Conservation (phyloP, 139 green algal species). For the Chlorella sp. region DNA sequence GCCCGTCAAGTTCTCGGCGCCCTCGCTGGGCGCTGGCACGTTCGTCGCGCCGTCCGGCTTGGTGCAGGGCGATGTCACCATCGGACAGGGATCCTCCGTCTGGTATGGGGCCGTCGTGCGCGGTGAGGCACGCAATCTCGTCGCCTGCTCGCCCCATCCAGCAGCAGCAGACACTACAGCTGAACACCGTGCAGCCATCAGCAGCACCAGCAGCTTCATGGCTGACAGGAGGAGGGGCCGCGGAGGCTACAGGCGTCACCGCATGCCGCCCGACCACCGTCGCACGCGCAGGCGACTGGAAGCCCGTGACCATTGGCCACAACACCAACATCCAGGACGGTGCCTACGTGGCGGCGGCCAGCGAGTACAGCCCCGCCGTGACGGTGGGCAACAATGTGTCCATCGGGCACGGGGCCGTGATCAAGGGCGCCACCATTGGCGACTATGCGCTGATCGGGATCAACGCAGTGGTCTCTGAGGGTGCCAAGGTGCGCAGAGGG, state of each 20-base stretch:
- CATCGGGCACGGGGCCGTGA: conserved; percentile 67
- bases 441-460: conserved; percentile 92
- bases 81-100: conserved; percentile 76
- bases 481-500: conserved; percentile 32
- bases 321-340: conserved; percentile 94
- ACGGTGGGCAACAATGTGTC: conserved; percentile 86
- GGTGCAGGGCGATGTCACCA: conserved; percentile 77
- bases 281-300: conserved; percentile 66
- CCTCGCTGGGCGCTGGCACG: conserved; percentile 42
- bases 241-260: too few species aligned
- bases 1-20: conserved; percentile 33
- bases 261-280: too few species aligned
- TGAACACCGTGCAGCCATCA: too few species aligned
- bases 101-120: conserved; percentile 88
- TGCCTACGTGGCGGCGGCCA: conserved; percentile 65
- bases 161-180: too few species aligned
- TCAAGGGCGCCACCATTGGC: conserved; percentile 86
- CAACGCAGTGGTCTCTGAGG: conserved; percentile 81
- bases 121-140: conserved; percentile 56
- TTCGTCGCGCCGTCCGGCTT: conserved; percentile 88
- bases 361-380: conserved; percentile 33
- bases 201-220: too few species aligned
- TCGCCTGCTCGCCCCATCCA: too few species aligned
- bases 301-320: conserved; percentile 74
- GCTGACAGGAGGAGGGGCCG: too few species aligned